phyloP scores from a whole-genome alignment of 768 basidiomycete species.

The Tulasnella sp. region DNA sequence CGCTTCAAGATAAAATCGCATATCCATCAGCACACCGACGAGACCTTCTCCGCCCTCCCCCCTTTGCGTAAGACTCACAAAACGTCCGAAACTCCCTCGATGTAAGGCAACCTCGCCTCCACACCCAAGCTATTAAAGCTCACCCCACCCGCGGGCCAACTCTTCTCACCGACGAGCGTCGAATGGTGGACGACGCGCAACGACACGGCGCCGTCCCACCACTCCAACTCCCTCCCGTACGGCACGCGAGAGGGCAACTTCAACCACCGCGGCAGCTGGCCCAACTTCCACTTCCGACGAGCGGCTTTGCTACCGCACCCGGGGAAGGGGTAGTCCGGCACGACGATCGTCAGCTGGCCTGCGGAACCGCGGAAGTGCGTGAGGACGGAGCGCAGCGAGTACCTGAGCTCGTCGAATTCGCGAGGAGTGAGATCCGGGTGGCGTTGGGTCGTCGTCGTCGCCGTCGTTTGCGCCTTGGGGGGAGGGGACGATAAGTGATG shows the following conservation, averaged over 20 bases:
- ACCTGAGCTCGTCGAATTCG: conserved; percentile 22
- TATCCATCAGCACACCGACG: not conserved
- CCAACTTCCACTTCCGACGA: conserved; percentile 1
- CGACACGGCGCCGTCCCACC: not conserved
- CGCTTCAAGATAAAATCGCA: not conserved
- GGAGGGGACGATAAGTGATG: not conserved
- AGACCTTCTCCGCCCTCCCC: not conserved
- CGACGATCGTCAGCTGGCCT: conserved; percentile 17
- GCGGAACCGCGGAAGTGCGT: conserved; percentile 1
- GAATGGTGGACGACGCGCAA: not conserved
- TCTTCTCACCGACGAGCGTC: conserved; percentile 7
- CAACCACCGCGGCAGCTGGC: conserved; percentile 21
- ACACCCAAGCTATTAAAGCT: conserved; percentile 22
- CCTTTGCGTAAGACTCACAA: conserved; percentile 11
- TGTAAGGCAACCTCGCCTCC: conserved; percentile 18
- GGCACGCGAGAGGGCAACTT: not conserved
- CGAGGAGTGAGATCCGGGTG: not conserved
- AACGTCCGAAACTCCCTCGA: conserved; percentile 12
- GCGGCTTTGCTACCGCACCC: not conserved
- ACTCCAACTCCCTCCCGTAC: not conserved
- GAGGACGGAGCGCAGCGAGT: conserved; percentile 20
- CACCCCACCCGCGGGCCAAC: not conserved
- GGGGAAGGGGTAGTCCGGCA: conserved; percentile 16
- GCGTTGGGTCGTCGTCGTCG: not conserved
- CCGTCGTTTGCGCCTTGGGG: too few species aligned